Evolutionary conservation across 768 basidiomycete species (phyloP).

Genomic region (Crassisporium funariophilum): DNA sequence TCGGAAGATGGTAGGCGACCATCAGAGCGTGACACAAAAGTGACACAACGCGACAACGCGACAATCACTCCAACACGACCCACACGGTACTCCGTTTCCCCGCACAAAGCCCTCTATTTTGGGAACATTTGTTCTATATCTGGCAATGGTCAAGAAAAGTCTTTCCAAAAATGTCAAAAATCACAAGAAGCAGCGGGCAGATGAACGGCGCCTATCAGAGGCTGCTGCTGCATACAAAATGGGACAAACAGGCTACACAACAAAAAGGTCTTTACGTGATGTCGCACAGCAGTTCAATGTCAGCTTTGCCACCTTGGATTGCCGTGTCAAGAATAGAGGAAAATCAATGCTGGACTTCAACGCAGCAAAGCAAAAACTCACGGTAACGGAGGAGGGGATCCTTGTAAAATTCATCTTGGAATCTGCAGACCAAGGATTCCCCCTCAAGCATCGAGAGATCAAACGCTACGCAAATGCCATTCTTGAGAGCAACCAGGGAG

Average conservation of each 20-base stretch:
- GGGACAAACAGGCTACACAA: not conserved
- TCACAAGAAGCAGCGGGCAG: no score
- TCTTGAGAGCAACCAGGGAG: not conserved
- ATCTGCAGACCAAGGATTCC: slow-evolving; percentile 31
- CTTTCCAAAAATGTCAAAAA: no score
- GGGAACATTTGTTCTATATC: no score
- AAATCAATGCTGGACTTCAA: slow-evolving; percentile 9
- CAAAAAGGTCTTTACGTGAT: not conserved
- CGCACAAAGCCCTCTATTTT: no score
- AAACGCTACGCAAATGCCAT: not conserved
- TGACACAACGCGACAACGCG: no score
- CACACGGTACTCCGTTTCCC: no score
- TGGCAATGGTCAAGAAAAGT: no score
- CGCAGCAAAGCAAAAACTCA: slow-evolving; percentile 27
- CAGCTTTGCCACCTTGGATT: slow-evolving; percentile 7
- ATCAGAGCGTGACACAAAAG: no score
- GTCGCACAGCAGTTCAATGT: not conserved
- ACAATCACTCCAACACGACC: no score
- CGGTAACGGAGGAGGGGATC: slow-evolving; percentile 26
- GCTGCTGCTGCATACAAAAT: not conserved
- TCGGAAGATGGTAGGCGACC: no score
- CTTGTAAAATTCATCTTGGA: slow-evolving; percentile 30
- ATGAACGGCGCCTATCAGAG: no score
- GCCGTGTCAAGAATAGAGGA: slow-evolving; percentile 18
- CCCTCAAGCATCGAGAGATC: slow-evolving; percentile 11